phyloP scores from a whole-genome alignment of 768 basidiomycete genomes.

The Tylopilus rubrobrunneus region DNA sequence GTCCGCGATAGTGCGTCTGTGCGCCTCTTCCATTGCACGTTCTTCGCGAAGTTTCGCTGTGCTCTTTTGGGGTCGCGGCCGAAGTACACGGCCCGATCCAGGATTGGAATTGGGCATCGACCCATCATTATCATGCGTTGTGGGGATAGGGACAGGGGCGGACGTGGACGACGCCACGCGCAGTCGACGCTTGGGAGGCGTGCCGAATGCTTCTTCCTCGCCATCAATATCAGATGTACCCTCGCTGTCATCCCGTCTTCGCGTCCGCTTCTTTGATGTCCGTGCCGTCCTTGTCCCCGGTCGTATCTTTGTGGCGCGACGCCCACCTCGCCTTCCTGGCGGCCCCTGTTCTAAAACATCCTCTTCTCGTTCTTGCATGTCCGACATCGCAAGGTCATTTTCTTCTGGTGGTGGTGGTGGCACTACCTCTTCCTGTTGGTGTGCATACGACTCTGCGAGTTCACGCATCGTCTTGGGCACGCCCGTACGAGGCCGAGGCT shows the following conservation, averaged over 20 bases:
- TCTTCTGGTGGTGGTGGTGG: conserved; percentile 20
- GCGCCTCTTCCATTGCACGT: conserved; percentile 47
- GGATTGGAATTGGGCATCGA: conserved; percentile 14
- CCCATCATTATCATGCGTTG: neutral
- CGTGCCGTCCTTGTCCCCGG: conserved; percentile 7
- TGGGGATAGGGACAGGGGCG: neutral
- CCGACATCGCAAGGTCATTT: conserved; percentile 1
- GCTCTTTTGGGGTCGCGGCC: conserved; percentile 56
- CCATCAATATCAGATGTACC: conserved; percentile 23
- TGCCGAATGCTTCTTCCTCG: conserved; percentile 2
- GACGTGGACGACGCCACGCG: conserved; percentile 9
- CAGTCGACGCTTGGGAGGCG: conserved; percentile 34
- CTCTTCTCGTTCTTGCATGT: neutral
- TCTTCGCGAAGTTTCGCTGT: conserved; percentile 47
- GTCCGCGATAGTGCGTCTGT: conserved; percentile 41
- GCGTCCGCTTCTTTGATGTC: conserved; percentile 24
- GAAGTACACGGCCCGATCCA: conserved; percentile 47
- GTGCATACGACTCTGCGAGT: conserved; percentile 43
- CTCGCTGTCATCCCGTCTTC: conserved; percentile 23
- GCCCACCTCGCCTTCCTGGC: conserved; percentile 1
- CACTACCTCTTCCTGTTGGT: neutral
- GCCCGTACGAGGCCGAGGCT: conserved; percentile 10
- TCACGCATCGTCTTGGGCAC: conserved; percentile 62
- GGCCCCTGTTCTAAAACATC: conserved; percentile 3
- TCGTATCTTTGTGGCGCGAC: conserved; percentile 4